A percentile compares a stretch with the other conserved stretches of the same genome.
Evolutionary conservation across 1,284 basidiomycete genomes (phyloP).

Genomic region (Mixia osmundae): DNA sequence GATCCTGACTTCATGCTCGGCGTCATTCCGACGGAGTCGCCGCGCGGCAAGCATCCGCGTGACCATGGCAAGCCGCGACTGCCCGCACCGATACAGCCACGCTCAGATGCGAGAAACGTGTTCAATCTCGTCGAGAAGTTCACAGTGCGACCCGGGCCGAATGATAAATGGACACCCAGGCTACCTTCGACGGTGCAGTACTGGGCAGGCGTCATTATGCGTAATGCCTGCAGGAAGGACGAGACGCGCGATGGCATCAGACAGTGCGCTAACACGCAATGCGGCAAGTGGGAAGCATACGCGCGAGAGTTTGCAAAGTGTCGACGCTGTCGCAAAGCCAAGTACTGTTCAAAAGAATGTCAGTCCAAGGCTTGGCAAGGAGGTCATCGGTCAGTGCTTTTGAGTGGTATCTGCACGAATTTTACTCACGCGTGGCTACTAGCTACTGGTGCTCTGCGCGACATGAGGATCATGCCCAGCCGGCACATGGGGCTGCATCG

Average conservation of each 20-base stretch:
- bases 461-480: too few relatives aligned
- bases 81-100: slow-evolving; percentile 10
- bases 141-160: slow-evolving; percentile 62
- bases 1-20: slow-evolving; percentile 3
- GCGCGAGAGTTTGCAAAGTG: slow-evolving; percentile 96
- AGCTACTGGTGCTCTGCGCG: slow-evolving; percentile 11
- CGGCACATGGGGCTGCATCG: too few relatives aligned
- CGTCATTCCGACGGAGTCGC: too few relatives aligned
- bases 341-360: slow-evolving; percentile 95
- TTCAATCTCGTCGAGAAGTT: slow-evolving; percentile 91
- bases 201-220: slow-evolving; percentile 98
- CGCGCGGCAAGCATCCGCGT: too few relatives aligned
- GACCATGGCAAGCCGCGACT: too few relatives aligned
- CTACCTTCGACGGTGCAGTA: slow-evolving; percentile 86
- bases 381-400: slow-evolving; percentile 47
- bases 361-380: slow-evolving; percentile 94
- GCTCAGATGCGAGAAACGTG: slow-evolving; percentile 41
- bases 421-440: not conserved
- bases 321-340: slow-evolving; percentile 81
- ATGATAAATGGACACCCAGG: slow-evolving; percentile 44
- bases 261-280: slow-evolving; percentile 95
- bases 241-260: slow-evolving; percentile 74
- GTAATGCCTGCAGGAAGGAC: slow-evolving; percentile 95
- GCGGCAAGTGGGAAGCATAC: slow-evolving; percentile 80
- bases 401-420: not conserved